Evolutionary conservation across 306 rosid species (phyloP).

Genomic region (Cucumis sativus): Cucumber_9930_V3 NC_026655.2:6487001-6487500

Average conservation of each 20-base stretch:
- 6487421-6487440: not conserved
- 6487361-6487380: too few species aligned
- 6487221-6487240: not conserved
- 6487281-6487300: not conserved
- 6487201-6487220: constrained; percentile 46
- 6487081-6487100: constrained; percentile 28
- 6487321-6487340: too few species aligned
- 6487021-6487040: too few species aligned
- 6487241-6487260: not conserved
- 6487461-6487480: constrained; percentile 39
- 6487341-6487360: too few species aligned
- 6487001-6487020: not conserved
- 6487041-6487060: too few species aligned
- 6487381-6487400: too few species aligned
- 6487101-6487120: constrained; percentile 76
- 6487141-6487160: constrained; percentile 88
- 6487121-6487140: constrained; percentile 84
- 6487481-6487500: constrained; percentile 33
- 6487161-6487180: constrained; percentile 58
- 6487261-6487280: not conserved
- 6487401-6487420: not conserved
- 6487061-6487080: constrained; percentile 38
- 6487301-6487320: too few species aligned
- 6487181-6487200: constrained; percentile 81
- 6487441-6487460: constrained; percentile 52